Percentiles rank a stretch among this genome's conserved stretches.
Conservation (phyloP, 805 yeast genomes). For the Candida sithepensis region DNA sequence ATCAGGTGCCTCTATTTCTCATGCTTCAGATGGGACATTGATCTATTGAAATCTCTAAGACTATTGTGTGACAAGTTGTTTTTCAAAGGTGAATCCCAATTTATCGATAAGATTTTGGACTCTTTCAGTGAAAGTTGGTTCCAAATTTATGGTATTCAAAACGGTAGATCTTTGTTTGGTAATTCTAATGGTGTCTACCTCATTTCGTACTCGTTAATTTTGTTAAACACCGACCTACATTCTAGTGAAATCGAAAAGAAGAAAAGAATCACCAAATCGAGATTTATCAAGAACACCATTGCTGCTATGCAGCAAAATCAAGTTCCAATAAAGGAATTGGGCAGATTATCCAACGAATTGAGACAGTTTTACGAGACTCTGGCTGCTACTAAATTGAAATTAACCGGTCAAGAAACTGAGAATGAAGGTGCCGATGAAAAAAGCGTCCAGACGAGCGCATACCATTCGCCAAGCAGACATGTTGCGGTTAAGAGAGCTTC, state of each 20-base stretch:
- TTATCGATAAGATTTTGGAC: constrained; percentile 69
- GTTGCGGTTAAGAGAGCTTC: constrained; percentile 8
- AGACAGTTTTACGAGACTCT: constrained; percentile 42
- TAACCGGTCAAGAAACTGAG: constrained; percentile 1
- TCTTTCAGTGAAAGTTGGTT: constrained; percentile 66
- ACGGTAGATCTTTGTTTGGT: constrained; percentile 32
- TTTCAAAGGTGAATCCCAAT: constrained; percentile 79
- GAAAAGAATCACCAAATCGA: constrained; percentile 36
- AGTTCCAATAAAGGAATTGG: constrained; percentile 13
- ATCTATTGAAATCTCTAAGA: constrained; percentile 55
- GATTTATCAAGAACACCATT: constrained; percentile 48
- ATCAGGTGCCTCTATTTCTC: constrained; percentile 45
- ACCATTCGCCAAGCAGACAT: not conserved
- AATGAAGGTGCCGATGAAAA: not conserved
- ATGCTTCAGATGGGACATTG: constrained; percentile 42
- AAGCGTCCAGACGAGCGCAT: not conserved
- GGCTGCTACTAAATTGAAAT: constrained; percentile 30
- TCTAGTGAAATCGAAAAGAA: constrained; percentile 41
- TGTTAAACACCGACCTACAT: constrained; percentile 76
- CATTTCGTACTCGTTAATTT: constrained; percentile 64
- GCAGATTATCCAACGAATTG: constrained; percentile 37
- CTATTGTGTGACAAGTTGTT: constrained; percentile 62
- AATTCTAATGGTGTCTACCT: constrained; percentile 62
- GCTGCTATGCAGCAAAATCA: constrained; percentile 38
- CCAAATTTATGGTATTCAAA: constrained; percentile 40